Conservation (phyloP, 352 stramenopile genomes). For the Globisporangium paroecandrum region DNA sequence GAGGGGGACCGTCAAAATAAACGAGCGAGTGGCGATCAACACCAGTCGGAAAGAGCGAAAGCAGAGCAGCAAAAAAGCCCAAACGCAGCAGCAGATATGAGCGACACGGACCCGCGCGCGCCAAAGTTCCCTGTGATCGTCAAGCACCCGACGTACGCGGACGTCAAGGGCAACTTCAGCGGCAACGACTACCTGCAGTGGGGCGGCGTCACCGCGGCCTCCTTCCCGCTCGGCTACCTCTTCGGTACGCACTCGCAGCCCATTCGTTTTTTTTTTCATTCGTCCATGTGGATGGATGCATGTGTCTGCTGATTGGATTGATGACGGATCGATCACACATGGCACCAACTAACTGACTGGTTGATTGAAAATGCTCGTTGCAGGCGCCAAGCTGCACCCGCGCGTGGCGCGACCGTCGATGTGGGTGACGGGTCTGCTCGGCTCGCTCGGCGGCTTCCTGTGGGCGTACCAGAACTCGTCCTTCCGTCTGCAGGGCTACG, state of each 20-base stretch:
- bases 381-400: constrained; percentile 62
- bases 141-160: constrained; percentile 71
- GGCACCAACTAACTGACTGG: not conserved
- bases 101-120: constrained; percentile 53
- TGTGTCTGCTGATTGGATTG: not conserved
- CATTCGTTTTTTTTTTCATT: not conserved
- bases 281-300: not conserved
- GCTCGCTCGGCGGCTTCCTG: constrained; percentile 72
- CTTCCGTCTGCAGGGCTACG: constrained; percentile 75
- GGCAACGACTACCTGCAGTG: constrained; percentile 61
- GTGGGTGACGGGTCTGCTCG: constrained; percentile 70
- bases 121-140: constrained; percentile 77
- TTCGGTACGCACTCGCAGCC: constrained; percentile 48
- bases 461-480: constrained; percentile 82
- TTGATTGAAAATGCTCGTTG: not conserved
- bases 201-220: constrained; percentile 52
- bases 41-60: constrained; percentile 6
- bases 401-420: constrained; percentile 64
- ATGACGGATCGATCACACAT: not conserved
- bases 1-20: constrained; percentile 4
- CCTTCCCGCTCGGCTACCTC: constrained; percentile 74
- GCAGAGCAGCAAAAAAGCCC: not conserved
- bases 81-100: constrained; percentile 29
- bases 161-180: constrained; percentile 71
- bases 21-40: constrained; percentile 15